Base-by-base conservation (phyloP, 768 basidiomycete genomes). In the Suillus weaverae region DNA sequence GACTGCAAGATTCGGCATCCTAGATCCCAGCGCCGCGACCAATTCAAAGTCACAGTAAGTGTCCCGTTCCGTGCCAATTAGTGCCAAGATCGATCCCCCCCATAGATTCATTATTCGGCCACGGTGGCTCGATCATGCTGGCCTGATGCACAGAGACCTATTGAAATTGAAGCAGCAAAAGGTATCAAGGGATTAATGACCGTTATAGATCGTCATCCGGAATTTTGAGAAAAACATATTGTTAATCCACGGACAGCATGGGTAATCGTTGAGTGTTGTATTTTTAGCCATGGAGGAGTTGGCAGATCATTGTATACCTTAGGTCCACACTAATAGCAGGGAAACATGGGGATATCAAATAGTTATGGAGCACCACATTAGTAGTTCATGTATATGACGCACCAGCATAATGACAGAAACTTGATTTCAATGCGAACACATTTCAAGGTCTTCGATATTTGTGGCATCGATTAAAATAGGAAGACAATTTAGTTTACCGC, bases 161-260 rank as follows among this genome's bases (percentile, higher is more conserved):
- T 79, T 7, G 68, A 73, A 33, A 70, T 79, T 32, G 72, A 76
- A 35, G 75, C 78, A 32, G 78, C 75, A 22, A 69, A 76, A 62
- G 77, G 78, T 56, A 64, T 79, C 39, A 72, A 63, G 51, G 78
- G 78, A 14, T 53, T 79, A 56, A 79, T 79, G 78, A 79, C 79
- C 44, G 71, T 79, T 48, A 10, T 78, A 62, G 67, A 78, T 60
- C 75, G 79, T 30, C 68, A 77, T 5, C 71, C 69, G 43, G 72
- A 73, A 33, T 43, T 70, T 60, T 74, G 70, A 51, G 30, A 76
- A 53, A 66, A 66, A 48, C 46, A 7, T n/a, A 16, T 43, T 9
- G 53, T 26, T 64, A 62, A 39, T 38, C 35, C 20, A 63, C 36
- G 65, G 69, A 68, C 61, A 69, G 68, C 50, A n/a, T 55, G 67